Evolutionary conservation across 2,329 filamentous ascomycete species (phyloP).

Genomic region (Pseudogymnoascus sp.): DNA sequence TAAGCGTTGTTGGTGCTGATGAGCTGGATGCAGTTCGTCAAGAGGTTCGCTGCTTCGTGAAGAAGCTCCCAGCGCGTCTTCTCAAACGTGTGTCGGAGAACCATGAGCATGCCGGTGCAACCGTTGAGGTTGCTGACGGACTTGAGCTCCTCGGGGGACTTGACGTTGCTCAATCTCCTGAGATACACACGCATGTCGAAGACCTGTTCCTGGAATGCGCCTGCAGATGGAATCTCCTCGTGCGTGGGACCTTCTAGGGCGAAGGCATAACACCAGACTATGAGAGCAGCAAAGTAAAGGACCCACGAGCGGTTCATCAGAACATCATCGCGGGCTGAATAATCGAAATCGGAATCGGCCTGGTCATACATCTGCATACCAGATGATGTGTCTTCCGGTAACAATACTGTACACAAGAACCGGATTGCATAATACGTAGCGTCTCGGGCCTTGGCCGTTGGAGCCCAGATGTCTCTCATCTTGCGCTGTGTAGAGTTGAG

Average conservation of each 20-base stretch:
- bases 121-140: constrained; percentile 67
- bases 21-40: constrained; percentile 69
- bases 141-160: constrained; percentile 69
- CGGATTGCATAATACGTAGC: constrained; percentile 87
- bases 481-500: constrained; percentile 69
- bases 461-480: constrained; percentile 86
- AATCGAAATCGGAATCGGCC: constrained; percentile 39
- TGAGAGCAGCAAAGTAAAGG: constrained; percentile 81
- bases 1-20: constrained; percentile 14
- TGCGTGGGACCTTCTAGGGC: constrained; percentile 72
- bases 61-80: constrained; percentile 86
- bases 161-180: constrained; percentile 59
- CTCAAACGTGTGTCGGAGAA: constrained; percentile 73
- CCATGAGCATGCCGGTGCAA: constrained; percentile 71
- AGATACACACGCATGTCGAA: constrained; percentile 76
- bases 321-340: constrained; percentile 80
- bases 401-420: constrained; percentile 76
- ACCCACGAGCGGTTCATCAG: constrained; percentile 92
- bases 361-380: constrained; percentile 14
- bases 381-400: constrained; percentile 43
- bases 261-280: constrained; percentile 93
- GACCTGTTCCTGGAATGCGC: constrained; percentile 57
- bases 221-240: constrained; percentile 28
- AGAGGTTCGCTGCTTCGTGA: constrained; percentile 71
- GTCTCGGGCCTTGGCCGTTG: constrained; percentile 77